Conservation (phyloP, 2,329 filamentous ascomycete genomes). For the Parascedosporium putredinis region DNA sequence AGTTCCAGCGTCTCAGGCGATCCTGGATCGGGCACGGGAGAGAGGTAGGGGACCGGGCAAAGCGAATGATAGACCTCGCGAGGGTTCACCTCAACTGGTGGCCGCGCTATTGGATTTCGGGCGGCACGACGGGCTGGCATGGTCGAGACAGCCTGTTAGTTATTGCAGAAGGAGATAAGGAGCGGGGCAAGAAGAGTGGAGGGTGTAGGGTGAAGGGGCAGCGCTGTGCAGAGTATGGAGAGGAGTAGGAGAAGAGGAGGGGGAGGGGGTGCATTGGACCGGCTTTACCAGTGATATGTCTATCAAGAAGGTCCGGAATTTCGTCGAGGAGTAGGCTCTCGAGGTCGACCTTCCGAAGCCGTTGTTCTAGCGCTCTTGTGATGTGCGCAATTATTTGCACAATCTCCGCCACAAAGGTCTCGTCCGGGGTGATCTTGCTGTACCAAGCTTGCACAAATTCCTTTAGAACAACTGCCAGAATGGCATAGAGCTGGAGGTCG, state of each 20-base stretch:
- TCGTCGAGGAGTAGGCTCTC: slow-evolving; percentile 80
- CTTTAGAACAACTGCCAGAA: slow-evolving; percentile 79
- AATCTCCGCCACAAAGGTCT: slow-evolving; percentile 77
- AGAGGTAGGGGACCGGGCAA: slow-evolving; percentile 69
- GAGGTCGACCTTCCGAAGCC: slow-evolving; percentile 71
- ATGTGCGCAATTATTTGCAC: slow-evolving; percentile 88
- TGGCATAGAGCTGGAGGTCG: slow-evolving; percentile 77
- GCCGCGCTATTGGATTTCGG: slow-evolving; percentile 43
- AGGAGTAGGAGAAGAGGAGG: background rate
- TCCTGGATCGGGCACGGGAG: slow-evolving; percentile 57
- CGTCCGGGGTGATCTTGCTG: slow-evolving; percentile 80
- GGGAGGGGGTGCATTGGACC: background rate
- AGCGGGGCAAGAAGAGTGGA: too few species aligned
- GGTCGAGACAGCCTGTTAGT: background rate
- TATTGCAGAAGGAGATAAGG: background rate
- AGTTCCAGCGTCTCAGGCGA: slow-evolving; percentile 38
- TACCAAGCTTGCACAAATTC: slow-evolving; percentile 95
- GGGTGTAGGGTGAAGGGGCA: too few species aligned
- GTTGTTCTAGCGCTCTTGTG: slow-evolving; percentile 77
- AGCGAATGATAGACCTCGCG: slow-evolving; percentile 74
- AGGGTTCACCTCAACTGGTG: slow-evolving; percentile 50
- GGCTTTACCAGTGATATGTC: slow-evolving; percentile 63
- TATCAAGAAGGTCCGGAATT: slow-evolving; percentile 69
- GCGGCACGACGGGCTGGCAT: slow-evolving; percentile 61
- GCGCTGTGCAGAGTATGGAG: too few species aligned